phyloP scores from a whole-genome alignment of 192 early-diverging fungal species.

The Gonapodya sp. region DNA sequence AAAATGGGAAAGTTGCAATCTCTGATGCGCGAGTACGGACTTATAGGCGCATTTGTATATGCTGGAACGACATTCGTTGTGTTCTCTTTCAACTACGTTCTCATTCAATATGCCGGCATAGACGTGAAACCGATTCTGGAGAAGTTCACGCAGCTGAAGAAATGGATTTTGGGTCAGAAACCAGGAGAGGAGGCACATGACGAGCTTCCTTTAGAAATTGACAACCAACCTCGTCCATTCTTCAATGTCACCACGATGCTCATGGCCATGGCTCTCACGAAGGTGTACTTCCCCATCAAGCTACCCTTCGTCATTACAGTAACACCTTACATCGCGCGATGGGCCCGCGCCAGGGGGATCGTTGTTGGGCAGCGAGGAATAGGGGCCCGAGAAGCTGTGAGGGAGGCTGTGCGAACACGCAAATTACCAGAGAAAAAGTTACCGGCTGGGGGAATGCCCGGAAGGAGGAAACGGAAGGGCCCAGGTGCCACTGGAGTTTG shows the following conservation, averaged over 20 bases:
- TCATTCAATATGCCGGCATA: not conserved
- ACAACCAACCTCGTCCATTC: not conserved
- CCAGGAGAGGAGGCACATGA: not conserved
- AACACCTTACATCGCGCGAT: not conserved
- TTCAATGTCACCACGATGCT: not conserved
- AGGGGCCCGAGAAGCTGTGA: not conserved
- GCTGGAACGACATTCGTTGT: not conserved
- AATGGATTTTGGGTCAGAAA: not conserved
- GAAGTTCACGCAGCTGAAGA: not conserved
- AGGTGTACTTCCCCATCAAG: conserved; percentile 3
- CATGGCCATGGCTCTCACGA: conserved; percentile 1
- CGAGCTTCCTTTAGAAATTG: not conserved
- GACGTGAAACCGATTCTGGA: not conserved
- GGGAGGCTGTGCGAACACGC: not conserved
- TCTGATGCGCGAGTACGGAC: conserved; percentile 4
- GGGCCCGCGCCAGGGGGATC: not conserved
- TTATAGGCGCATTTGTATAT: conserved; percentile 1
- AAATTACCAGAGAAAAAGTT: not conserved
- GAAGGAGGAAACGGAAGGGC: not conserved
- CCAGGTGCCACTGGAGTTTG: no score
- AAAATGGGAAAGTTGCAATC: not conserved
- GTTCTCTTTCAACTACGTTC: not conserved
- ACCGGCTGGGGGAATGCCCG: not conserved
- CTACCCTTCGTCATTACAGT: not conserved
- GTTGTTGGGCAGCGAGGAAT: not conserved